A percentile compares a stretch with the other conserved stretches of the same genome.
Conservation (phyloP, 2,329 filamentous ascomycete species). For the Corinectria fuckeliana region DNA sequence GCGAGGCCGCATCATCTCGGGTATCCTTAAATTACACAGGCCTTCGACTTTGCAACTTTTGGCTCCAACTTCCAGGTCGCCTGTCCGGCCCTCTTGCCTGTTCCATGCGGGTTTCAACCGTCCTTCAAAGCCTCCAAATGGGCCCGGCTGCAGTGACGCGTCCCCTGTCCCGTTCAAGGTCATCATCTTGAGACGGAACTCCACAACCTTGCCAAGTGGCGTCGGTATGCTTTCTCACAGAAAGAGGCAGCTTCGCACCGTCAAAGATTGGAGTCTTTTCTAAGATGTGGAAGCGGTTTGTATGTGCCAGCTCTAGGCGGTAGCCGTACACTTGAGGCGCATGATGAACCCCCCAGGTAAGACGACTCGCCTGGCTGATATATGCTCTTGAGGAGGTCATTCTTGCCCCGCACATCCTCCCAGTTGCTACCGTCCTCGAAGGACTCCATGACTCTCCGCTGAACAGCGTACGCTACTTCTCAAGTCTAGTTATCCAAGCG, state of each 20-base stretch:
- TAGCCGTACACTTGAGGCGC: too few species aligned
- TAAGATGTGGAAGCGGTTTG: constrained; percentile 25
- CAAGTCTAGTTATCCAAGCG: not conserved
- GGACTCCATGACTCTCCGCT: constrained; percentile 20
- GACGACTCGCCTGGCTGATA: constrained; percentile 27
- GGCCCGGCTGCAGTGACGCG: constrained; percentile 21
- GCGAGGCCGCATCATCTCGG: not conserved
- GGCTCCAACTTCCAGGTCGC: too few species aligned
- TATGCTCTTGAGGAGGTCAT: constrained; percentile 21
- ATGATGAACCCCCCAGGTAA: too few species aligned
- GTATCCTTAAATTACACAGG: not conserved
- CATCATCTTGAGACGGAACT: constrained; percentile 15
- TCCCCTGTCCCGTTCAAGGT: constrained; percentile 25
- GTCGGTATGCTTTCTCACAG: constrained; percentile 9
- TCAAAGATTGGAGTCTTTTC: constrained; percentile 20
- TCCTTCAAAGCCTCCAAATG: constrained; percentile 24
- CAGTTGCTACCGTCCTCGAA: constrained; percentile 15
- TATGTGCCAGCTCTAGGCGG: constrained; percentile 25
- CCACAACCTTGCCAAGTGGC: not conserved
- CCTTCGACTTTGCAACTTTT: not conserved
- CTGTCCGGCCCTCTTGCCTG: not conserved
- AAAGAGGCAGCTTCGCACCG: constrained; percentile 23
- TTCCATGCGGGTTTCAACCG: constrained; percentile 26
- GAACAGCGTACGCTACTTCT: constrained; percentile 11
- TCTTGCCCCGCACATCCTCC: constrained; percentile 26